Evolutionary conservation across 129 eudicot species (phyloP), one percentile per base, ranked within the genome.

Genomic region (Silybum marianum): DNA sequence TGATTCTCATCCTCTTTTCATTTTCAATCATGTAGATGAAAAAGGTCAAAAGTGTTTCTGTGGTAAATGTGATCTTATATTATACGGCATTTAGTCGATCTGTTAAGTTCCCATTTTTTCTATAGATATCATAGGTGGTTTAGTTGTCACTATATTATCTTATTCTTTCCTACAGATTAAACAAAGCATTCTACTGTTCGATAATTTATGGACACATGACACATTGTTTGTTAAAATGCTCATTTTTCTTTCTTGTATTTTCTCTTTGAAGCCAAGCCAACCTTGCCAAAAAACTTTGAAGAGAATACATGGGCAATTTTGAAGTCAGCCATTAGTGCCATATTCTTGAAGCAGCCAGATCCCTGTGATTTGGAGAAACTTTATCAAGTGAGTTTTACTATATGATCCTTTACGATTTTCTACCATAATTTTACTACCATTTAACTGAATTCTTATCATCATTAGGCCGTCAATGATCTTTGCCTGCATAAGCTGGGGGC

Each of bases 401-500:
- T 10, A 28, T 22, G 60, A 36, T 76, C 44, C 7, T 79, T 58
- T 13, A 74, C 39, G 66, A 36, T 19, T 74, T 42, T 46, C 12
- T 13, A 1, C 14, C 23, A 75, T 22, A 24, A 77, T n/a, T 63
- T 66, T 14, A 72, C 11, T 70, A 39, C 38, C 66, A 58, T 14
- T 32, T 75, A 24, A 70, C 11, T 19, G 28, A 28, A 39, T 71
- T 19, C 66, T 71, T 75, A n/a, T 14, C 23, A 21, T 67, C 71
- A n/a, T 24, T 74, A 92, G 98, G 98, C 97, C 18, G 98, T 94
- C 44, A 87, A 94, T 85, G 89, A 88, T 89, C 98, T 95, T 85
- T 92, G 97, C 87, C 87, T 92, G 82, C 89, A 90, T 87, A 95
- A 92, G 73, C 85, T 95, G 97, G 98, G 94, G 24, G 91, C 93